These are phyloP conservation scores for Colletotrichum higginsianum DNA, from an alignment of 2,329 filamentous ascomycete species.

Conservation along the genomic window DNA sequence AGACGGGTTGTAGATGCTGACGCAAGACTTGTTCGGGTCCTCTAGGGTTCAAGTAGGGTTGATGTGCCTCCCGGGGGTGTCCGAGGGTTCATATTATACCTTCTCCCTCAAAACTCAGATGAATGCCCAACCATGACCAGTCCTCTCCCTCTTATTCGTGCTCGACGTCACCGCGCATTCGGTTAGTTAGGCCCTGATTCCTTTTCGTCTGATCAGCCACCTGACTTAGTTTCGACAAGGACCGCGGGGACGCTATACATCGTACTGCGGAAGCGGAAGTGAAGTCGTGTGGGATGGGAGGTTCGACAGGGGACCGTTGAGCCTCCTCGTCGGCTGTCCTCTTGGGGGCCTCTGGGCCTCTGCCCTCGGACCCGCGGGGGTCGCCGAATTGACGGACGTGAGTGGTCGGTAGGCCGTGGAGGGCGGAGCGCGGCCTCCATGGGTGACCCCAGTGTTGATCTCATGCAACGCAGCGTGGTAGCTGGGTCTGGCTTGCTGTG, in stretches of 20 bases:
- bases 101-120: conserved; percentile 23
- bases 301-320: conserved; percentile 39
- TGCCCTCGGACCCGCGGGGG: neutral
- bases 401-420: conserved; percentile 12
- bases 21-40: conserved; percentile 9
- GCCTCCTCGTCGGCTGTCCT: neutral
- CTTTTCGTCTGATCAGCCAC: conserved; percentile 40
- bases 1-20: neutral
- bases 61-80: conserved; percentile 17
- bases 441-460: conserved; percentile 34
- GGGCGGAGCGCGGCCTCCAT: conserved; percentile 16
- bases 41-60: conserved; percentile 18
- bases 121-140: conserved; percentile 19
- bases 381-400: neutral
- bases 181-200: conserved; percentile 32
- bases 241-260: conserved; percentile 1
- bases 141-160: neutral
- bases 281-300: neutral
- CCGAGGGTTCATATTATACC: conserved; percentile 35
- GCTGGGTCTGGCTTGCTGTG: conserved; percentile 21
- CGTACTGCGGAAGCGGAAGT: conserved; percentile 2
- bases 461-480: conserved; percentile 27
- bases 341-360: too few relatives aligned
- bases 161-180: conserved; percentile 38
- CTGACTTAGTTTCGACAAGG: conserved; percentile 40